phyloP scores from a whole-genome alignment of 441 rosid species.

The Adansonia grandidieri region DNA sequence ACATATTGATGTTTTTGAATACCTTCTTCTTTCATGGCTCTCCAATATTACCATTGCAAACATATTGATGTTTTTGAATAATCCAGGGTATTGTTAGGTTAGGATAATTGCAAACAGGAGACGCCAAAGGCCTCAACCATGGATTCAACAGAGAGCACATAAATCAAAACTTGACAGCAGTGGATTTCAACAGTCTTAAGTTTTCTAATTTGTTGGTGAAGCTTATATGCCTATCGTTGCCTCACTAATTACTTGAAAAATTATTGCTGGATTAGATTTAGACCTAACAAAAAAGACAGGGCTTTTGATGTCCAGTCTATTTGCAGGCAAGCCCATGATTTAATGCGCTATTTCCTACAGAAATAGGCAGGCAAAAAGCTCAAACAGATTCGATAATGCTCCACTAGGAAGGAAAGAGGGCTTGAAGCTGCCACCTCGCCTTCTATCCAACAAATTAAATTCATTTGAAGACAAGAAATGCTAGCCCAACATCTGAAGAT shows the following conservation, averaged over 20 bases:
- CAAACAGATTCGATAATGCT: background rate
- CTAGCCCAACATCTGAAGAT: conserved; percentile 1
- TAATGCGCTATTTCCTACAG: background rate
- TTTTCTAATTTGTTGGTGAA: background rate
- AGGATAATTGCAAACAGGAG: conserved; percentile 4
- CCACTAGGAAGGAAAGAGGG: conserved; percentile 12
- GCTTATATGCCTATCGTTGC: background rate
- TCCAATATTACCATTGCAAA: too few relatives aligned
- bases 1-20: background rate
- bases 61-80: too few relatives aligned
- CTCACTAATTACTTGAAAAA: background rate
- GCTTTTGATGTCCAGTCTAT: background rate
- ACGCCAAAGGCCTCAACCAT: conserved; percentile 18
- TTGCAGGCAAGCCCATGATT: background rate
- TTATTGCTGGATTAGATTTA: background rate
- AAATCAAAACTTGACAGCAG: background rate
- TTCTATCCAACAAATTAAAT: conserved; percentile 1
- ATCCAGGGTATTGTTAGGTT: background rate
- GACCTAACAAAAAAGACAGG: background rate
- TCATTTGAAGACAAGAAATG: background rate
- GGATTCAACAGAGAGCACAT: background rate
- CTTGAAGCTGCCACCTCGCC: background rate
- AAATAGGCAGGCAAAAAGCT: background rate
- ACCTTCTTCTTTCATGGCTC: too few relatives aligned
- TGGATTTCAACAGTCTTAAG: background rate